Evolutionary conservation across 1,284 basidiomycete species (phyloP), one percentile per base, ranked within the genome.

Genomic region (Pterula multifida): DNA sequence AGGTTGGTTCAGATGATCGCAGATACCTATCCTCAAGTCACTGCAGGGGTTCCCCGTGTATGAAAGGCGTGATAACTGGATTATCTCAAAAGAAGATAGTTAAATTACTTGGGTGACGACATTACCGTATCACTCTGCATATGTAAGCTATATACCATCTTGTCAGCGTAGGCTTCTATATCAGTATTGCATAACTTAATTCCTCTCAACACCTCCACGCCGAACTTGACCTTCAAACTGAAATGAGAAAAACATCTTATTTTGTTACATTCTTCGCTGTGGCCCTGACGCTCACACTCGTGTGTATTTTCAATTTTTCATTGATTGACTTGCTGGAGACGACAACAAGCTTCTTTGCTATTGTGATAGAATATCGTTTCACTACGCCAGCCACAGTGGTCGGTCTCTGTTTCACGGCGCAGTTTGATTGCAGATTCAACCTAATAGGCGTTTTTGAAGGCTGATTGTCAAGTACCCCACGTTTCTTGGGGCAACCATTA

Each of bases 161-260:
- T 6, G 6, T 6, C 15, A 6, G 28, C 15, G 15, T 32, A 32
- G 28, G 15, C 28, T 15, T 6, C 6, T 32, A 32, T 6, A 32
- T 15, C 28, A 32, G 6, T 32, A 32, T 15, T 32, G 28, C 15
- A 32, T 15, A 32, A 6, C 28, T 6, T 32, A 32, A 32, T 15
- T 6, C 28, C 15, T 6, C 28, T 24, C 36, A 25, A 21, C n/a
- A 22, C 19, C 3, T 26, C 15, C 21, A 46, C n/a, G n/a, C 13
- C 23, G 45, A 23, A 13, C 42, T n/a, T 51, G 3, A 23, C 50
- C 13, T 46, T 36, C 13, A 24, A 15, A 21, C 50, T 36, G 61
- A 50, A n/a, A 83, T 83, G 80, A 67, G 80, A 53, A 83, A 81
- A 58, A 74, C 70, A 1, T 84, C 80, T 0, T 84, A 84, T 56